Conservation (phyloP, 306 rosid genomes). For the Erythrophleum fordii region DNA sequence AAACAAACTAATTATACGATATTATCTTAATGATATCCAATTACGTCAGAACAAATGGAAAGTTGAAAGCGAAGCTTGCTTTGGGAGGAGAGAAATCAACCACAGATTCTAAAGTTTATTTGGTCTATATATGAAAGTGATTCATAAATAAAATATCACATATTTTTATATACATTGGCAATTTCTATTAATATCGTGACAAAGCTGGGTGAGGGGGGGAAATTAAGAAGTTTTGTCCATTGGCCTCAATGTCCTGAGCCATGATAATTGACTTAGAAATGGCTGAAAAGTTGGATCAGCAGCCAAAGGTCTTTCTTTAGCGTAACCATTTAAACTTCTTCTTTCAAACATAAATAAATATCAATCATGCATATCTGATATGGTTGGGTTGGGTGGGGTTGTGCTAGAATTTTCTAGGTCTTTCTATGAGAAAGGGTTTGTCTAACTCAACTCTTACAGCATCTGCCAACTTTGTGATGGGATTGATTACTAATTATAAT, state of each 20-base stretch:
- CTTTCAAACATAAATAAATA: not conserved
- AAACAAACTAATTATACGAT: not conserved
- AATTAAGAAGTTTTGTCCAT: too few species aligned
- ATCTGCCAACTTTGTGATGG: not conserved
- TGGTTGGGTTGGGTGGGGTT: too few species aligned
- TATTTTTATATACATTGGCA: too few species aligned
- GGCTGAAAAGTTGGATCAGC: too few species aligned
- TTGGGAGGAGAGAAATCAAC: not conserved
- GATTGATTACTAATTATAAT: not conserved
- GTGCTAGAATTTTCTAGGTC: too few species aligned
- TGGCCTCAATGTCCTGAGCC: too few species aligned
- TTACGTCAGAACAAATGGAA: not conserved
- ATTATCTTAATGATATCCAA: not conserved
- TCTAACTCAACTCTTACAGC: not conserved
- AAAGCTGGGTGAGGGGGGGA: too few species aligned
- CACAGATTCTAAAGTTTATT: not conserved
- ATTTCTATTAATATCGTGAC: too few species aligned
- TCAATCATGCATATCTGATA: not conserved
- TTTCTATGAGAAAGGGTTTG: too few species aligned
- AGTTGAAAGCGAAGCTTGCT: constrained; percentile 4
- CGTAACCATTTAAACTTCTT: too few species aligned
- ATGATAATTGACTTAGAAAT: too few species aligned
- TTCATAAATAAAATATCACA: not conserved
- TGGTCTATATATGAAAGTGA: not conserved
- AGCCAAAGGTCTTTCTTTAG: too few species aligned